Conservation (phyloP, 2,329 filamentous ascomycete genomes). For the Phaeosphaeriaceae sp. region DNA sequence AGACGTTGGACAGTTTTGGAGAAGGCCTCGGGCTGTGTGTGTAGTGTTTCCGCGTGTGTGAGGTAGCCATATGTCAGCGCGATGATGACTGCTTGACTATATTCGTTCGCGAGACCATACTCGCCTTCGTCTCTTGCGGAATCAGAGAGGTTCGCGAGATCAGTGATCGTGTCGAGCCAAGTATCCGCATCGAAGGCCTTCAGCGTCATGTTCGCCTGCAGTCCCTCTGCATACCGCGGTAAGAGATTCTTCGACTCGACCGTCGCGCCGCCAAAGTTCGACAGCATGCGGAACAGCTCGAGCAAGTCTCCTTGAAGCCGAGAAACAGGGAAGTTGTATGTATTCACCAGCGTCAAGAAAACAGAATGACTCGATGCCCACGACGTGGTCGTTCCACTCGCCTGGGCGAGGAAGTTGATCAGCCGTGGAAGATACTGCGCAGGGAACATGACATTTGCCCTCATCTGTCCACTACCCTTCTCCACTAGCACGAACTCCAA, state of each 20-base stretch:
- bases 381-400: conserved; percentile 17
- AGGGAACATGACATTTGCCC: conserved; percentile 40
- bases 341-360: conserved; percentile 30
- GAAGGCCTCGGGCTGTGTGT: conserved; percentile 29
- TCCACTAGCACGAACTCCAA: conserved; percentile 39
- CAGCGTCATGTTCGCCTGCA: conserved; percentile 27
- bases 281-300: conserved; percentile 39
- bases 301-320: conserved; percentile 42
- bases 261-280: conserved; percentile 25
- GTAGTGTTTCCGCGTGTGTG: conserved; percentile 35
- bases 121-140: conserved; percentile 21
- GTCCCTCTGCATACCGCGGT: conserved; percentile 30
- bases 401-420: conserved; percentile 44
- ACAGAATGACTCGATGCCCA: conserved; percentile 35
- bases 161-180: conserved; percentile 26
- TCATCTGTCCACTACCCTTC: conserved; percentile 34
- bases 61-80: conserved; percentile 42
- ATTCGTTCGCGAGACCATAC: conserved; percentile 25
- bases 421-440: conserved; percentile 44
- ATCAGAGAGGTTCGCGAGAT: conserved; percentile 28
- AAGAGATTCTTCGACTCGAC: conserved; percentile 29
- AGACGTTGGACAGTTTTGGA: conserved; percentile 31
- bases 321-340: conserved; percentile 30
- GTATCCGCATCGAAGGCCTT: conserved; percentile 15
- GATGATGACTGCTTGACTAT: conserved; percentile 34